phyloP scores from a whole-genome alignment of 139 green algal genomes.

The Chlamydomonas sp. region DNA sequence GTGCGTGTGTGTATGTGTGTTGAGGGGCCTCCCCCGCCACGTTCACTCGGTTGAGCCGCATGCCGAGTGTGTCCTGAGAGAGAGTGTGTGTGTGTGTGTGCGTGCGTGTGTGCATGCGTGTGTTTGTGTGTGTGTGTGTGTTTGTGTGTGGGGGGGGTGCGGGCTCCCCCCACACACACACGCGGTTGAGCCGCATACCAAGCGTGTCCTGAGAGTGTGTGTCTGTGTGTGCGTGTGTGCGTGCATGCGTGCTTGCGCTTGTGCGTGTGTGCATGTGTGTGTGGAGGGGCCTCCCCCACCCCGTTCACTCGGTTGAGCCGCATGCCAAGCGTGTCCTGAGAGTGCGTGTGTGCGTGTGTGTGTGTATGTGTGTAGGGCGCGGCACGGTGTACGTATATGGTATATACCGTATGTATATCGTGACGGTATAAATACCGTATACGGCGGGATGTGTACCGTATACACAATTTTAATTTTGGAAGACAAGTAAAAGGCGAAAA shows the following conservation, averaged over 20 bases:
- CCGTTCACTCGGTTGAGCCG: constrained; percentile 4
- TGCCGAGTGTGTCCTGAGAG: neutral
- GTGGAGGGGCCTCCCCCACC: neutral
- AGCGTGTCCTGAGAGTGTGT: neutral
- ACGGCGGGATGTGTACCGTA: too few relatives aligned
- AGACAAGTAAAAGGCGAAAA: too few relatives aligned
- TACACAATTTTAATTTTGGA: too few relatives aligned
- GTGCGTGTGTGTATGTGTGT: constrained; percentile 2
- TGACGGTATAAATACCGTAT: too few relatives aligned
- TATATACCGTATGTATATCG: too few relatives aligned
- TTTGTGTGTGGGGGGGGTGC: neutral
- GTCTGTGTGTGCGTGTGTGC: neutral
- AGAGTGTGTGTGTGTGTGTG: neutral
- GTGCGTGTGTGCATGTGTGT: neutral
- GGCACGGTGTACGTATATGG: too few relatives aligned
- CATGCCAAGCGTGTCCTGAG: constrained; percentile 3
- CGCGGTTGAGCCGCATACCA: constrained; percentile 7
- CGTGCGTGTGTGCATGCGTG: neutral
- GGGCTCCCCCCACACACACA: neutral
- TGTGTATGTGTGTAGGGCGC: neutral
- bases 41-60: constrained; percentile 6
- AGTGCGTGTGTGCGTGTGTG: neutral
- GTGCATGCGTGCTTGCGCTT: neutral
- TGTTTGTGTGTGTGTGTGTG: constrained; percentile 1
- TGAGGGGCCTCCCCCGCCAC: neutral